Evolutionary conservation across 2,329 filamentous ascomycete genomes (phyloP), one percentile per base, ranked within the genome.

Genomic region (Boeremia lycopersici): DNA sequence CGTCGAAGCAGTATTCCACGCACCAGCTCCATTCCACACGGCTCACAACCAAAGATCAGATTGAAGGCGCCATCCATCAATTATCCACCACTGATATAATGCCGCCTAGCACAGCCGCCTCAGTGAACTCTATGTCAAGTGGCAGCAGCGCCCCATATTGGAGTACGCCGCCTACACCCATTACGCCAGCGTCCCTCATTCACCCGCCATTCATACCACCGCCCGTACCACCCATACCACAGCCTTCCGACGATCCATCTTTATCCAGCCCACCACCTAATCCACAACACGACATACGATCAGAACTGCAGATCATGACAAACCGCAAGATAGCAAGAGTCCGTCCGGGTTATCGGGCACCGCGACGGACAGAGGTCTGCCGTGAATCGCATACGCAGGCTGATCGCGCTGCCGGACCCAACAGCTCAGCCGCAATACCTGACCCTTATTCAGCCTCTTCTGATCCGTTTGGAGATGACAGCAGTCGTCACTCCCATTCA

Each of bases 271-370:
- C 12, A 11, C 3, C 17, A 7, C 8, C 11, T 11, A 12, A 28
- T 34, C 19, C 38, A 29, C 28, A 41, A 28, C 26, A 29, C 19
- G 31, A 28, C 8, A 15, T 25, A 12, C 26, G 13, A 5, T 6
- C 30, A 34, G 35, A 41, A 6, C 19, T 5, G 15, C 38, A 23
- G 34, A 19, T 19, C 0, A 40, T 28, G 17, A 29, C 28, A 8
- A 52, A 46, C 19, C 42, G 34, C 5, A 52, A 52, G 13, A 15
- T 52, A 19, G 29, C 35, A 26, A 45, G 17, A n/a, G 48, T 52
- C 11, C 34, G 48, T 15, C 35, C 25, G 8, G n/a, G 29, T 19
- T 43, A 45, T 25, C 34, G 15, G 4, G 12, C 35, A 23, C 45
- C 48, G 10, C n/a, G 44, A 11, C 48, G 19, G 8, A 31, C 5